Evolutionary conservation across 2,329 filamentous ascomycete species (phyloP).

Genomic region (Penicillium sp.): DNA sequence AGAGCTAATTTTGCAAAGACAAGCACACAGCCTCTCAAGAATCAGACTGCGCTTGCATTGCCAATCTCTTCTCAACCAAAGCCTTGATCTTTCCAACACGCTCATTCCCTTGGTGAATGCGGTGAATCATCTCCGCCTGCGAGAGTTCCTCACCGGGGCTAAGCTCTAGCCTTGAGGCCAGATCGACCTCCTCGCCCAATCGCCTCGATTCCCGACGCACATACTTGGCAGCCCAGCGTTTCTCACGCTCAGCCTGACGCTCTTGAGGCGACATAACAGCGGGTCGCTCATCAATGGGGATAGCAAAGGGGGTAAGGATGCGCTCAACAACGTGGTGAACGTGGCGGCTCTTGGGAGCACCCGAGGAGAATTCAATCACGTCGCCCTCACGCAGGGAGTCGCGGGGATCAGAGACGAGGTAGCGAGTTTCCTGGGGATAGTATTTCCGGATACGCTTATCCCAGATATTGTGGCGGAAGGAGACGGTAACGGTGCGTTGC

Average conservation of each 20-base stretch:
- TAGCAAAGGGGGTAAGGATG: conserved; percentile 43
- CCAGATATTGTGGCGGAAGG: conserved; percentile 34
- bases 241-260: conserved; percentile 30
- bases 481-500: conserved; percentile 42
- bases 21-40: background rate
- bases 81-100: conserved; percentile 23
- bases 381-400: conserved; percentile 45
- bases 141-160: conserved; percentile 9
- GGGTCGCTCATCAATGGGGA: conserved; percentile 36
- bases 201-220: conserved; percentile 29
- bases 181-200: conserved; percentile 17
- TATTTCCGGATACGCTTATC: conserved; percentile 39
- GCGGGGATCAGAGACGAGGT: conserved; percentile 39
- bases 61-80: conserved; percentile 27
- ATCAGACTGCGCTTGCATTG: background rate
- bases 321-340: conserved; percentile 44
- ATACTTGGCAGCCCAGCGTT: conserved; percentile 33
- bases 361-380: conserved; percentile 45
- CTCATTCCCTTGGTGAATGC: conserved; percentile 19
- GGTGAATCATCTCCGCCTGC: conserved; percentile 28
- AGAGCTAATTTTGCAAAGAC: background rate
- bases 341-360: conserved; percentile 36
- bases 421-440: conserved; percentile 36
- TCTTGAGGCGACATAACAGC: conserved; percentile 36
- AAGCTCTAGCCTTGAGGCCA: conserved; percentile 21